phyloP scores from a whole-genome alignment of 257 asterid species.

The Dorcoceras hygrometricum region DNA sequence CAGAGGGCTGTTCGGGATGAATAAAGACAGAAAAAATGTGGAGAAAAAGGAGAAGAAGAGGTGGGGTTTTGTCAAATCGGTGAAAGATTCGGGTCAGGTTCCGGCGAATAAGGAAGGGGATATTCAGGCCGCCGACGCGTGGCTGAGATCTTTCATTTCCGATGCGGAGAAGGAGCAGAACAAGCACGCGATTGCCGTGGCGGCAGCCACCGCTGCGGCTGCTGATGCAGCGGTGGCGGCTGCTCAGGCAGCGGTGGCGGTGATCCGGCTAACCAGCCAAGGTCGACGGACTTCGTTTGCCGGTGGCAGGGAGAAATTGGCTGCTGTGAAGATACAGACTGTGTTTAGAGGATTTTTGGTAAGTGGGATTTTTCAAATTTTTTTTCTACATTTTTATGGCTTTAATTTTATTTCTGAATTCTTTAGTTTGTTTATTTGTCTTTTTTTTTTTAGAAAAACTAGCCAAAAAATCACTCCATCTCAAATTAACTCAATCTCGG shows the following conservation, averaged over 20 bases:
- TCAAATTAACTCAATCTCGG: too few species aligned
- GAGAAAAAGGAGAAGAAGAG: conserved; percentile 49
- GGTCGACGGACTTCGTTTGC: conserved; percentile 47
- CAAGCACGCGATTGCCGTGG: conserved; percentile 83
- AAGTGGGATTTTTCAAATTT: conserved; percentile 21
- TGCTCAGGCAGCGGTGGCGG: conserved; percentile 95
- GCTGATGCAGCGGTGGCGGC: conserved; percentile 98
- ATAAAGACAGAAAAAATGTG: conserved; percentile 62
- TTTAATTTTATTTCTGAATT: too few species aligned
- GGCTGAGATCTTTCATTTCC: conserved; percentile 62
- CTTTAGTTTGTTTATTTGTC: too few species aligned
- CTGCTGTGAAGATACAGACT: conserved; percentile 74
- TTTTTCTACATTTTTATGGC: neutral
- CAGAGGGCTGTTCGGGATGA: conserved; percentile 69
- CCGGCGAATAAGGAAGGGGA: conserved; percentile 21
- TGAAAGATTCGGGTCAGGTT: conserved; percentile 45
- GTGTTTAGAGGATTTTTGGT: conserved; percentile 87
- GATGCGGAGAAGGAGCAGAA: conserved; percentile 65
- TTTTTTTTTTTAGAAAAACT: too few species aligned
- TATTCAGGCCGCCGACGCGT: conserved; percentile 33
- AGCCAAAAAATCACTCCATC: too few species aligned
- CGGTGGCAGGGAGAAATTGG: conserved; percentile 53
- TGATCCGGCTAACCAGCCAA: conserved; percentile 79
- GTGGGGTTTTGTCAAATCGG: conserved; percentile 67
- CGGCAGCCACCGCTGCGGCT: conserved; percentile 90